Evolutionary conservation across 257 asterid genomes (phyloP).

Genomic region (Plantago ovata): DNA sequence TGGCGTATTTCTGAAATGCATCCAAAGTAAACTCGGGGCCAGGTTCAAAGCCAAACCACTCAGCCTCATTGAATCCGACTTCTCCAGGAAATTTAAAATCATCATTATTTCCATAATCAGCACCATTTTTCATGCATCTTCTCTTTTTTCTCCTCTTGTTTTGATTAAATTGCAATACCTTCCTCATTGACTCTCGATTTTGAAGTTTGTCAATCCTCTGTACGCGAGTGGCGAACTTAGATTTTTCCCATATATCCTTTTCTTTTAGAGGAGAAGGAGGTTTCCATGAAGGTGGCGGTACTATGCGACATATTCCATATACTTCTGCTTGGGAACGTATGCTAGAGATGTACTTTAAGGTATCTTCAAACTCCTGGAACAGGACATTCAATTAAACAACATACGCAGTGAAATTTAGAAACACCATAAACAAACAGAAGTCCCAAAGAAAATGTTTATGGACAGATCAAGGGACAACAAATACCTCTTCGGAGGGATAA

Average conservation of each 20-base stretch:
- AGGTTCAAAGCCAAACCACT: slow-evolving; percentile 88
- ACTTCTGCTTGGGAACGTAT: slow-evolving; percentile 81
- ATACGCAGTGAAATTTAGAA: background rate
- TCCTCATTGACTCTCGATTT: slow-evolving; percentile 69
- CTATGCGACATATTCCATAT: slow-evolving; percentile 95
- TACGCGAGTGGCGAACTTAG: slow-evolving; percentile 78
- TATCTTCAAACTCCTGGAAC: slow-evolving; percentile 80
- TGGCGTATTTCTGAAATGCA: slow-evolving; percentile 74
- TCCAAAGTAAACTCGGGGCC: slow-evolving; percentile 87
- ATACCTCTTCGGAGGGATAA: slow-evolving; percentile 94
- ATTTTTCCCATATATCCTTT: slow-evolving; percentile 53
- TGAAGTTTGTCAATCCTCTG: slow-evolving; percentile 94
- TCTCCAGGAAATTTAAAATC: slow-evolving; percentile 41
- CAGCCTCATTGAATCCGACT: slow-evolving; percentile 48
- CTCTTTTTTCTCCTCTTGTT: slow-evolving; percentile 71
- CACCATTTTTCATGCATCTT: slow-evolving; percentile 54
- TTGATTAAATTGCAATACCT: slow-evolving; percentile 43
- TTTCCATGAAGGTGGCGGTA: slow-evolving; percentile 95
- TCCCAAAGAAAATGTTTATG: too few species aligned
- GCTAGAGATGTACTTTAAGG: slow-evolving; percentile 74
- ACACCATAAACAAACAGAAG: slow-evolving; percentile 1
- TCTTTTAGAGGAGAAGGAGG: slow-evolving; percentile 89
- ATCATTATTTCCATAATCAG: slow-evolving; percentile 46
- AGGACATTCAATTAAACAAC: slow-evolving; percentile 23
- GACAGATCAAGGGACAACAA: slow-evolving; percentile 9